These are phyloP conservation scores for Amesomyces nigricolor DNA, from an alignment of 2,329 filamentous ascomycete genomes.

Conservation along the genomic window DNA sequence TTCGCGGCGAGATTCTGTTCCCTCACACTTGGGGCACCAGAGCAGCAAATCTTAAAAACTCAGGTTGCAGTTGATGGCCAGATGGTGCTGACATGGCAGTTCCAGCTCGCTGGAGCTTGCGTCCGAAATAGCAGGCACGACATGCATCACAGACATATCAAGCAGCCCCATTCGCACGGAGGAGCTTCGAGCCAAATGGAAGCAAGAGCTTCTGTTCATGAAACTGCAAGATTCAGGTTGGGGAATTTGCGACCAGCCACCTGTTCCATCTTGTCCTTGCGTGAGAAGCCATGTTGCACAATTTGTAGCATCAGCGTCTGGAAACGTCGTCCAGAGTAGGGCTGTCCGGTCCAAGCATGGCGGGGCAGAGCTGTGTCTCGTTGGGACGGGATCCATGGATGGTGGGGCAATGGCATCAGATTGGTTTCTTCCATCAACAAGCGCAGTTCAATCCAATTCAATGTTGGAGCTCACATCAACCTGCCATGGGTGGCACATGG, in stretches of 20 bases:
- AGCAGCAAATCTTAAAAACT: not conserved
- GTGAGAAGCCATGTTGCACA: slow-evolving; percentile 27
- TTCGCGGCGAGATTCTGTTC: too few relatives aligned
- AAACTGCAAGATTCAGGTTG: not conserved
- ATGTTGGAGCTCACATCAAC: not conserved
- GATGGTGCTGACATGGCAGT: not conserved
- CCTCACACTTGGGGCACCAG: too few relatives aligned
- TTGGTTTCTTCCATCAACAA: not conserved
- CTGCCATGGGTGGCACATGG: not conserved
- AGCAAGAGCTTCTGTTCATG: too few relatives aligned
- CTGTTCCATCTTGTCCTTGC: slow-evolving; percentile 3
- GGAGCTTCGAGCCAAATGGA: too few relatives aligned
- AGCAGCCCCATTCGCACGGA: too few relatives aligned
- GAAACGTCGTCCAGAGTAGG: slow-evolving; percentile 20
- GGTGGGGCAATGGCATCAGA: slow-evolving; percentile 1
- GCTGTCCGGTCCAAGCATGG: slow-evolving; percentile 5
- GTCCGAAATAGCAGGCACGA: slow-evolving; percentile 6
- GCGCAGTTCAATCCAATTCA: not conserved
- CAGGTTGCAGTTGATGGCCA: not conserved
- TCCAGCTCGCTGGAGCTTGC: slow-evolving; percentile 10
- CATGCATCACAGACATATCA: not conserved
- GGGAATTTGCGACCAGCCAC: not conserved
- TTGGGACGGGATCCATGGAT: slow-evolving; percentile 4
- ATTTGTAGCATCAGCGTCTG: slow-evolving; percentile 26
- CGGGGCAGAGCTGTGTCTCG: slow-evolving; percentile 16